Evolutionary conservation across 768 basidiomycete genomes (phyloP), one percentile per base, ranked within the genome.

Genomic region (Tubosaeta sp.): DNA sequence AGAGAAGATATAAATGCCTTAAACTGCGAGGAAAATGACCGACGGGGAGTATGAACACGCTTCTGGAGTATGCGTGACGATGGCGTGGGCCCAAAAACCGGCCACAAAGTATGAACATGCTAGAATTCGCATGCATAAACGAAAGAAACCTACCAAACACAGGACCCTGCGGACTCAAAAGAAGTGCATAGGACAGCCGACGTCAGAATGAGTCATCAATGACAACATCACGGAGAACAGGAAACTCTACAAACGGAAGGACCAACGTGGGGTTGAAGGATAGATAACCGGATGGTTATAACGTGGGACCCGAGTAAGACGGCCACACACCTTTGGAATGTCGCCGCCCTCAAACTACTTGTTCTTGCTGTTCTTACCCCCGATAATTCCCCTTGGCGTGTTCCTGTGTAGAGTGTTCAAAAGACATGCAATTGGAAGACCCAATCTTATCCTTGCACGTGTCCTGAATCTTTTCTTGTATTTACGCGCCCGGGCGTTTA

Each of bases 331-430:
- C 54, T 41, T 21, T 44, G 14, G 35, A 18, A 64, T 63, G 56
- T 22, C 32, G 32, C 44, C 27, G 38, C 27, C 50, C 2, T 35
- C 44, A 24, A 54, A 51, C 4, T n/a, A 36, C 35, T 48, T 56
- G 21, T 65, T 54, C 48, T 42, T 65, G 30, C 29, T 64, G 32
- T 55, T 56, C 34, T 48, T 65, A 27, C 35, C 59, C 16, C 19
- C 59, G 13, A 1, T 42, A 6, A 11, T 57, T 1, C 41, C 40
- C 19, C 25, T 54, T 32, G 21, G 34, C 4, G 18, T 24, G 13
- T 11, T 44, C 35, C 10, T 25, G n/a, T 36, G 36, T 25, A 50
- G 25, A 41, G 31, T 4, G 36, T 41, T 49, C 35, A 47, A 52
- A 44, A 14, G 40, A 10, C 18, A 45, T 35, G 38, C 13, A 11